Evolutionary conservation across 1,284 basidiomycete genomes (phyloP).

Genomic region (Fomitopsis schrenkii): DNA sequence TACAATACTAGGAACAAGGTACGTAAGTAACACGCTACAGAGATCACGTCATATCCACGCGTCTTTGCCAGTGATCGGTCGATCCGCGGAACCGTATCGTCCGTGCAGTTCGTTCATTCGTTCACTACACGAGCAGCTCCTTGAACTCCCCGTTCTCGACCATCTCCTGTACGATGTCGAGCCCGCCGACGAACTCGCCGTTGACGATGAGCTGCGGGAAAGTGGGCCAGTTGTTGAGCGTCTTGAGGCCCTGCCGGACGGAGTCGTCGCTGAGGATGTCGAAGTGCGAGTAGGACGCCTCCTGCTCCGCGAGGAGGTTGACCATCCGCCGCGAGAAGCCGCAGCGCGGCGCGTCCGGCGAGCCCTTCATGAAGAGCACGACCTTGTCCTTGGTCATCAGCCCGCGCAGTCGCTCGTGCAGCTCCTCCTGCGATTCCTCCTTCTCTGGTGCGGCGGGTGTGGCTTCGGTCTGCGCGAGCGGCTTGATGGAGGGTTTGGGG

Average conservation of each 20-base stretch:
- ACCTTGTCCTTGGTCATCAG: constrained; percentile 74
- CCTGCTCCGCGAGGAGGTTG: constrained; percentile 55
- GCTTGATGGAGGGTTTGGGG: constrained; percentile 33
- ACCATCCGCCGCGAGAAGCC: constrained; percentile 78
- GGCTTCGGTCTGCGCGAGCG: constrained; percentile 37
- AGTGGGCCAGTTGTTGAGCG: constrained; percentile 64
- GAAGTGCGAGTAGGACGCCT: constrained; percentile 66
- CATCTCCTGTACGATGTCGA: constrained; percentile 66
- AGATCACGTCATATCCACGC: background rate
- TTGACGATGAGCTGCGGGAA: constrained; percentile 65
- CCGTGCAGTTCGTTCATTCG: background rate
- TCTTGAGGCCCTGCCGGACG: constrained; percentile 64
- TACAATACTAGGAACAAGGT: background rate
- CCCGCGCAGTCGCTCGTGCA: constrained; percentile 54
- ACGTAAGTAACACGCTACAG: background rate
- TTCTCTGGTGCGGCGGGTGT: constrained; percentile 30
- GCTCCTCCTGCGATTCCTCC: constrained; percentile 63
- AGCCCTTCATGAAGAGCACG: constrained; percentile 98
- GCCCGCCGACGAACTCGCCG: constrained; percentile 70
- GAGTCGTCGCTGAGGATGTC: constrained; percentile 72
- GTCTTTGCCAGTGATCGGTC: background rate
- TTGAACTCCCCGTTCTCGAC: constrained; percentile 44
- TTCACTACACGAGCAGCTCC: constrained; percentile 24
- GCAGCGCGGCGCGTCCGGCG: constrained; percentile 82
- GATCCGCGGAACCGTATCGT: background rate